These are phyloP conservation scores for Chlamydomonas sphaeroides DNA, from an alignment of 139 green algal genomes.

Conservation along the genomic window DNA sequence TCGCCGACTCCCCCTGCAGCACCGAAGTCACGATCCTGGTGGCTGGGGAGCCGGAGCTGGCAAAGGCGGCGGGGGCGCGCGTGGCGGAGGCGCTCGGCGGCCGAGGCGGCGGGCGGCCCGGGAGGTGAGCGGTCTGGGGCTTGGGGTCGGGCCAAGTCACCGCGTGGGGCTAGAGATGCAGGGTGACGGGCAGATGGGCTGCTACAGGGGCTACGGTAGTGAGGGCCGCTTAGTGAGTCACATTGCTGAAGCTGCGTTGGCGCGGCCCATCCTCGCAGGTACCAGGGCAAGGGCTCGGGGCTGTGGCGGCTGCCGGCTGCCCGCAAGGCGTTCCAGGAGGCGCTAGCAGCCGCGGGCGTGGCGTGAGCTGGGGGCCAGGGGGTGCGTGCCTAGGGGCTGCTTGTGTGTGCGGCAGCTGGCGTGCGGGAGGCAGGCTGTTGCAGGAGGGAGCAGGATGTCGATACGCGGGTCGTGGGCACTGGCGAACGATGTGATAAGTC, in stretches of 20 bases:
- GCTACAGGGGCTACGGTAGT: background rate
- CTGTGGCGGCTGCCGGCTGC: background rate
- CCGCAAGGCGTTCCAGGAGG: background rate
- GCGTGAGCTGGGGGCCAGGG: background rate
- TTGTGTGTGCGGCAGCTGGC: too few species aligned
- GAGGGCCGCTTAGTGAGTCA: background rate
- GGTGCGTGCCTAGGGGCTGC: too few species aligned
- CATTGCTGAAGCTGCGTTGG: background rate
- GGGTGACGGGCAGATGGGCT: background rate
- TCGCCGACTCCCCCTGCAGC: background rate
- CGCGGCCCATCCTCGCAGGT: background rate
- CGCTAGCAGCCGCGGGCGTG: background rate
- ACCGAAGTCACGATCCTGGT: constrained; percentile 29
- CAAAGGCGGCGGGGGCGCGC: background rate
- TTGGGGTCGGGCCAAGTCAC: background rate
- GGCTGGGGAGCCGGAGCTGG: constrained; percentile 10
- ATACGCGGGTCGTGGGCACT: too few species aligned
- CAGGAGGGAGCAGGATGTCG: too few species aligned
- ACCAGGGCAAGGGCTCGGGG: constrained; percentile 11
- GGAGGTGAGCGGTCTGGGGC: background rate
- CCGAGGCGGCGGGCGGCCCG: constrained; percentile 14
- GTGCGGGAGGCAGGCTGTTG: too few species aligned
- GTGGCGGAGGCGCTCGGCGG: constrained; percentile 37
- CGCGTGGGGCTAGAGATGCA: background rate
- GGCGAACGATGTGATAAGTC: too few species aligned